A percentile compares a stretch with the other conserved stretches of the same genome.
Evolutionary conservation across 2,329 filamentous ascomycete genomes (phyloP).

Genomic region (Septoria petroselini): DNA sequence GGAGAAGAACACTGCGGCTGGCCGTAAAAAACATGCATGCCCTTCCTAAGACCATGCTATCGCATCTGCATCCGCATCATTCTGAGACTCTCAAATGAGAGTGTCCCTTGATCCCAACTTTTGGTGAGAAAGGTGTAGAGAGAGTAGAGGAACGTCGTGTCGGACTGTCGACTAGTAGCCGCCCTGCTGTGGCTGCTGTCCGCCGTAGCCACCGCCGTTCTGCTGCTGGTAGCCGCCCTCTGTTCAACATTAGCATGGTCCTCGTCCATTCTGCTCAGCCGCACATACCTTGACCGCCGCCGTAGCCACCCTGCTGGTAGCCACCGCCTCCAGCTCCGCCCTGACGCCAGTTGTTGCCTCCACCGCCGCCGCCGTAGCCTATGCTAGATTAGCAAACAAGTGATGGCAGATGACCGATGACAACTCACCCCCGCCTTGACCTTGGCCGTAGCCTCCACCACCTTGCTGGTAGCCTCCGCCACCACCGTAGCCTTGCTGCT

Average conservation of each 20-base stretch:
- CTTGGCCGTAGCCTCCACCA: slow-evolving; percentile 36
- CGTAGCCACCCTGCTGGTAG: slow-evolving; percentile 20
- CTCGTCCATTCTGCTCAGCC: background rate
- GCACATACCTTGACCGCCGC: slow-evolving; percentile 25
- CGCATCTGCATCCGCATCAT: slow-evolving; percentile 11
- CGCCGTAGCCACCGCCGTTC: slow-evolving; percentile 31
- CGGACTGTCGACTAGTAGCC: slow-evolving; percentile 22
- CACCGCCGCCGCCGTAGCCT: slow-evolving; percentile 18
- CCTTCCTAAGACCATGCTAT: slow-evolving; percentile 21
- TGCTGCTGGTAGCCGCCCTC: slow-evolving; percentile 31
- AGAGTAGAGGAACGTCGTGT: slow-evolving; percentile 8
- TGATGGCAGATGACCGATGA: background rate
- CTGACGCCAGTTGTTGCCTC: slow-evolving; percentile 32
- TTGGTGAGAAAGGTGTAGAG: slow-evolving; percentile 10
- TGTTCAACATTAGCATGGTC: slow-evolving; percentile 21
- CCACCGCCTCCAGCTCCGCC: slow-evolving; percentile 27
- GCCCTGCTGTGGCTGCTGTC: slow-evolving; percentile 29
- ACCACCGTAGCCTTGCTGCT: slow-evolving; percentile 29
- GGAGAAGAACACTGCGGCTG: slow-evolving; percentile 18
- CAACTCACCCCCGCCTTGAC: slow-evolving; percentile 31
- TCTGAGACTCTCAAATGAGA: slow-evolving; percentile 20
- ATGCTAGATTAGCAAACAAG: background rate
- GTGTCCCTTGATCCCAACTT: slow-evolving; percentile 21
- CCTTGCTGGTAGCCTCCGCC: slow-evolving; percentile 28
- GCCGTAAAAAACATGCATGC: slow-evolving; percentile 19